phyloP scores from a whole-genome alignment of 495 filamentous ascomycete species.

The Tuber calosporum region DNA sequence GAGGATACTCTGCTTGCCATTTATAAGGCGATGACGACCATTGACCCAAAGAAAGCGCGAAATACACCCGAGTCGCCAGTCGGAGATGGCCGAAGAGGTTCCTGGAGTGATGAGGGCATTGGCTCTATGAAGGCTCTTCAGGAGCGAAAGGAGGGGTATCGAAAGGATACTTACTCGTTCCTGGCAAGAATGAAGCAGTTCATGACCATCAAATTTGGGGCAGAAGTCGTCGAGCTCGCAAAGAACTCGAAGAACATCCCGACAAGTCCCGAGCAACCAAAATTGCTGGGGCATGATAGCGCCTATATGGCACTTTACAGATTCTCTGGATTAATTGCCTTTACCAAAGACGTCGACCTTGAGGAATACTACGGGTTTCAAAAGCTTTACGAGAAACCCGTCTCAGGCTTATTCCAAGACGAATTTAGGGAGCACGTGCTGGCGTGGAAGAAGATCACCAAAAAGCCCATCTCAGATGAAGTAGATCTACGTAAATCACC shows the following conservation, averaged over 20 bases:
- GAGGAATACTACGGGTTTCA: constrained; percentile 73
- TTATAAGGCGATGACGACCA: constrained; percentile 90
- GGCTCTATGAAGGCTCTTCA: constrained; percentile 87
- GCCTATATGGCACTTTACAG: constrained; percentile 62
- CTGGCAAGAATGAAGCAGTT: constrained; percentile 70
- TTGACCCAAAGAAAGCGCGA: constrained; percentile 68
- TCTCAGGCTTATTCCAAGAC: constrained; percentile 67
- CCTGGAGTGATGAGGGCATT: constrained; percentile 68
- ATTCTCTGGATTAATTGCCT: constrained; percentile 76
- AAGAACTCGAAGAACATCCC: constrained; percentile 32
- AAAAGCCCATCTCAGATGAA: constrained; percentile 77
- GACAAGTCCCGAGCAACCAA: constrained; percentile 22
- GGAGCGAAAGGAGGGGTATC: constrained; percentile 84
- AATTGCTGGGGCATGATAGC: constrained; percentile 44
- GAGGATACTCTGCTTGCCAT: constrained; percentile 70
- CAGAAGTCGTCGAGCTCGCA: constrained; percentile 52
- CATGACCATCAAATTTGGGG: constrained; percentile 71
- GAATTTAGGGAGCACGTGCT: constrained; percentile 72
- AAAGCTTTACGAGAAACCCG: constrained; percentile 68
- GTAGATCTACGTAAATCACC: constrained; percentile 52
- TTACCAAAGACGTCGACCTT: constrained; percentile 71
- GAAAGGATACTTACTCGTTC: constrained; percentile 61
- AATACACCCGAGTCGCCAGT: constrained; percentile 48
- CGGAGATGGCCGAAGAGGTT: constrained; percentile 48
- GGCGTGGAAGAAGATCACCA: constrained; percentile 74